phyloP scores from a whole-genome alignment of 2,329 filamentous ascomycete genomes.

The Paecilomyces sp. region DNA sequence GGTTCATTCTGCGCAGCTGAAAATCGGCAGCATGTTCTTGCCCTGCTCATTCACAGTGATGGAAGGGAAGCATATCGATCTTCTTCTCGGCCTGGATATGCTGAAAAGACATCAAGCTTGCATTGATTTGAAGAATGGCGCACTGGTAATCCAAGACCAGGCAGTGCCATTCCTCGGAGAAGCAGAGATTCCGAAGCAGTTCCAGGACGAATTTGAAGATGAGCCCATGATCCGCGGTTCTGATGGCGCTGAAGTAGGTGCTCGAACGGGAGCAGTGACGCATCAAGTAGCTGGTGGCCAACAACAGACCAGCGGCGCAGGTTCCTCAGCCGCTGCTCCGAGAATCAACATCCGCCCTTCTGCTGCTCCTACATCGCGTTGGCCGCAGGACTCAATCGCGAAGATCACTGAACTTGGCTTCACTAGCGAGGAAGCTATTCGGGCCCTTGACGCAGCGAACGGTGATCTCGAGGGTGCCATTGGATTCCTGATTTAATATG shows the following conservation, averaged over 20 bases:
- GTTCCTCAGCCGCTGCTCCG: slow-evolving; percentile 12
- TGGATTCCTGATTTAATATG: slow-evolving; percentile 57
- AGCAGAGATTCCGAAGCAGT: slow-evolving; percentile 83
- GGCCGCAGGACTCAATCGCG: slow-evolving; percentile 61
- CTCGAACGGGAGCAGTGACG: slow-evolving; percentile 63
- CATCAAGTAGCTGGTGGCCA: slow-evolving; percentile 23
- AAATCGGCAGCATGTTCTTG: slow-evolving; percentile 78
- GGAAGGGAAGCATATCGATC: slow-evolving; percentile 94
- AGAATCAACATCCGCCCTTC: slow-evolving; percentile 21
- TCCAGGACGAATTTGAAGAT: slow-evolving; percentile 61
- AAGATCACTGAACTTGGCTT: slow-evolving; percentile 74
- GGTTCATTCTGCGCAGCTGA: slow-evolving; percentile 91
- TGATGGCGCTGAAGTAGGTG: slow-evolving; percentile 81
- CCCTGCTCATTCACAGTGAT: slow-evolving; percentile 98
- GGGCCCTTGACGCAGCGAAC: slow-evolving; percentile 71
- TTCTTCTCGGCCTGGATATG: slow-evolving; percentile 93
- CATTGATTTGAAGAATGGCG: slow-evolving; percentile 80
- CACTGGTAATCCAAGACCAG: slow-evolving; percentile 78
- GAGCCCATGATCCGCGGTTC: slow-evolving; percentile 82
- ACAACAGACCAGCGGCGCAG: slow-evolving; percentile 6
- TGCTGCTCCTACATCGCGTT: slow-evolving; percentile 21
- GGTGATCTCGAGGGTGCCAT: slow-evolving; percentile 89
- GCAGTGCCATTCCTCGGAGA: slow-evolving; percentile 88
- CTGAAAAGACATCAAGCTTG: slow-evolving; percentile 89
- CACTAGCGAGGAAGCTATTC: slow-evolving; percentile 65